These are phyloP conservation scores for Acrasis kona DNA, from an alignment of 78 protist species.

Conservation along the genomic window DNA sequence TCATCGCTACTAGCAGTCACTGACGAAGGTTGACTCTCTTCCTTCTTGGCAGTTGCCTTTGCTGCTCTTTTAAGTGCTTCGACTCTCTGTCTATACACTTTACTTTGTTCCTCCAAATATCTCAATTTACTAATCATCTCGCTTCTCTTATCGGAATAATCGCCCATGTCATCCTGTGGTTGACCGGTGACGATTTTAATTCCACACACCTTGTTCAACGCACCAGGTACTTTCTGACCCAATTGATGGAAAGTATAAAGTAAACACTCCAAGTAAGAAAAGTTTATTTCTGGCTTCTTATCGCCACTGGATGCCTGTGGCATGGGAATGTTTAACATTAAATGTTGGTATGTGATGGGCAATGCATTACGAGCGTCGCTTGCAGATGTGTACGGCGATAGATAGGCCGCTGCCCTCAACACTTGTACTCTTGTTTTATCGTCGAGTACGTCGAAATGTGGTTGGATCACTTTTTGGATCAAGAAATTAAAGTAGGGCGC, in stretches of 20 bases:
- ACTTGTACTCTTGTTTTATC: background rate
- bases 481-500: no score
- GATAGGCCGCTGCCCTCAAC: background rate
- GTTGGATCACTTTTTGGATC: no score
- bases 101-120: background rate
- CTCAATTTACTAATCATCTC: background rate
- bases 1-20: no score
- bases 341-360: background rate
- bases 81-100: no score
- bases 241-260: background rate
- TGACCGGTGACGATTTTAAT: background rate
- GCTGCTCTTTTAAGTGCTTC: no score
- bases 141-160: background rate
- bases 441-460: background rate
- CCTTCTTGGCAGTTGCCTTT: no score
- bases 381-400: background rate
- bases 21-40: no score
- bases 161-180: background rate
- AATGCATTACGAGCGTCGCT: background rate
- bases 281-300: background rate
- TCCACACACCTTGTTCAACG: background rate
- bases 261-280: background rate
- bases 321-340: background rate
- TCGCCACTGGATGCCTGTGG: background rate
- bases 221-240: background rate